Base-by-base conservation (phyloP, 371 early-diverging fungal species). In the Rhizomucor miehei region DNA sequence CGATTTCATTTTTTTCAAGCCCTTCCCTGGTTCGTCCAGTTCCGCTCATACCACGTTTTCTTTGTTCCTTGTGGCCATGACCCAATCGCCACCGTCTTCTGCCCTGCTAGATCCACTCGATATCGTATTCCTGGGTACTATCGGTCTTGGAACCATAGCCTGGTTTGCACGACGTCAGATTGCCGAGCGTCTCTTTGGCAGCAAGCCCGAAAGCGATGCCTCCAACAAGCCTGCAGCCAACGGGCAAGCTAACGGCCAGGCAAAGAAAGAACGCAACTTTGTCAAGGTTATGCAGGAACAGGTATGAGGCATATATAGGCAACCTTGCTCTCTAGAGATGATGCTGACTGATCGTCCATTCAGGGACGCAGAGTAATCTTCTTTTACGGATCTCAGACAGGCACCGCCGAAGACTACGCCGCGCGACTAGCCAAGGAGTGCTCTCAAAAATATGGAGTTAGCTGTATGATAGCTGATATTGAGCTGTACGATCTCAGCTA, bases 321-420 rank as follows among this genome's bases (percentile, higher is more conserved):
- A n/a, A n/a, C n/a, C 43, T 6, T 41, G 14, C 41, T 41, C 19
- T n/a, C n/a, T n/a, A n/a, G n/a, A n/a, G 34, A 55, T 24, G 44
- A 23, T 35, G 12, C 14, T 44, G n/a, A 44, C 23, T 21, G 29
- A 48, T 16, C 41, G 11, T 41, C 16, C 46, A 34, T 43, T 38
- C 54, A 84, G 84, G 84, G 80, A 48, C 86, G 86, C 57, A 67
- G 77, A 56, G 82, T 86, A 11, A 84, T 92, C 48, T 73, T 91
- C 44, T 92, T 95, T 67, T 97, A 90, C 67, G 96, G 95, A 39
- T 94, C 95, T 43, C 98, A 97, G 78, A 95, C 96, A 16, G 98
- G 98, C 45, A 95, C 94, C 29, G 98, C 97, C 19, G 95, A 98
- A 72, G 98, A 95, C 62, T 90, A 90, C 59, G 96, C 97, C 60